A percentile compares a stretch with the other conserved stretches of the same genome.
These are phyloP conservation scores for Carex pumila DNA, from an alignment of 176 grass and related monocot species.

Conservation along the genomic window DNA sequence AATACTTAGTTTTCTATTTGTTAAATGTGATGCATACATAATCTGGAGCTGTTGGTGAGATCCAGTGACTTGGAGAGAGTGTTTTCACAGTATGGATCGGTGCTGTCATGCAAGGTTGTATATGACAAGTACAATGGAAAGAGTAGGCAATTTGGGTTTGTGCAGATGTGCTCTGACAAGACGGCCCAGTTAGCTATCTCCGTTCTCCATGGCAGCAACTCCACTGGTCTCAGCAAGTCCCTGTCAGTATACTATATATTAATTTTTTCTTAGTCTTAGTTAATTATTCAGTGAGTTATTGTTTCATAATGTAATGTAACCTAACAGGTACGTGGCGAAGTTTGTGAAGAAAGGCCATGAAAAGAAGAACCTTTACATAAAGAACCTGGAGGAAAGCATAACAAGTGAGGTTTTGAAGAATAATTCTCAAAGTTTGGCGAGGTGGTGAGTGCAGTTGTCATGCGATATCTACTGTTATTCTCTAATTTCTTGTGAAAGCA, in stretches of 20 bases:
- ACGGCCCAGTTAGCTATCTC: conserved; percentile 43
- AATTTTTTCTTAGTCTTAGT: too few species aligned
- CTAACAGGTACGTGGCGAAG: conserved; percentile 47
- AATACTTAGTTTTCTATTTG: too few species aligned
- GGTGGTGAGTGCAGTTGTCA: too few species aligned
- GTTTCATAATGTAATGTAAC: background rate
- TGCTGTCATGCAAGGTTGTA: conserved; percentile 74
- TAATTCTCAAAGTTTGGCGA: conserved; percentile 66
- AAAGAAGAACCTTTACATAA: conserved; percentile 74
- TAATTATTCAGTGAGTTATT: too few species aligned
- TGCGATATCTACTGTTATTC: too few species aligned
- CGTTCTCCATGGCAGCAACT: conserved; percentile 40
- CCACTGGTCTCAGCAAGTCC: conserved; percentile 26
- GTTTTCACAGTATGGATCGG: conserved; percentile 57
- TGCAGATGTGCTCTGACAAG: conserved; percentile 60
- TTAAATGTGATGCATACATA: conserved; percentile 29
- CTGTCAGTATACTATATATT: conserved; percentile 36
- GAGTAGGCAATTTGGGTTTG: conserved; percentile 65
- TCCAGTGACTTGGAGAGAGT: conserved; percentile 51
- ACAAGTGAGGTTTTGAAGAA: conserved; percentile 58
- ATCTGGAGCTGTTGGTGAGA: conserved; percentile 39
- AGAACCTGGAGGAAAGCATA: conserved; percentile 78
- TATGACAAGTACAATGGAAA: conserved; percentile 43
- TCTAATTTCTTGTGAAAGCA: too few species aligned
- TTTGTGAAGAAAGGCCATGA: conserved; percentile 65